Base-by-base conservation (phyloP, 169 alveolate genomes). In the Cryptosporidium baileyi region DNA sequence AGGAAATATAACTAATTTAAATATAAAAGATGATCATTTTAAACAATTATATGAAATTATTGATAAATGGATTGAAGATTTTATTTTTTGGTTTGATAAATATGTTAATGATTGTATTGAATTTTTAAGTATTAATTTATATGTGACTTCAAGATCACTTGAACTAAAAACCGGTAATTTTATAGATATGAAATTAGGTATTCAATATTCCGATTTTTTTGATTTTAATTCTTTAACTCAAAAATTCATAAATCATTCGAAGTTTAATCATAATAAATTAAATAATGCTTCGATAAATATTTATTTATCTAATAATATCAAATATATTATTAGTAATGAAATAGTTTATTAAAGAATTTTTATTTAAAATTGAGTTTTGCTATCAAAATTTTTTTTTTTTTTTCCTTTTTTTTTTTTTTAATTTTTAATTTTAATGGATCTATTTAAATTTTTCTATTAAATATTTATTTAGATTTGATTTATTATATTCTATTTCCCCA, bases 41-140 rank as follows among this genome's bases (percentile, higher is more conserved):
- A 43, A 36, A 30, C 52, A 51, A 26, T 54, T 74, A 41, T 54
- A 52, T 22, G 36, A 74, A 67, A 24, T 43, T 2, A 57, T 74
- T 32, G 43, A 57, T 6, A 22, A 1, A 3, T 74, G 85, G 85
- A 74, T 74, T 19, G 57, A 74, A 19, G 85, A 74, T 32, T 74
- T 74, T 34, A 19, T 61, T 15, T 3, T n/a, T 15, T 74, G 85
- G 85, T 47, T 74, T 8, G 85, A 74, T 9, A 74, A 51, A 28
- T 74, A 74, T 74, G 85, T 74, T 30, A 32, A 41, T 22, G 57
- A 28, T n/a, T 52, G 74, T 22, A 74, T 74, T 17, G 85, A 74
- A 41, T 17, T 22, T 54, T 54, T 74, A 24, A 22, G 22, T 11
- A 22, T 74, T 22, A 74, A 51, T 36, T 32, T 74, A 3, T 74